Conservation (phyloP, 257 asterid species). For the Solanum commersonii region DNA sequence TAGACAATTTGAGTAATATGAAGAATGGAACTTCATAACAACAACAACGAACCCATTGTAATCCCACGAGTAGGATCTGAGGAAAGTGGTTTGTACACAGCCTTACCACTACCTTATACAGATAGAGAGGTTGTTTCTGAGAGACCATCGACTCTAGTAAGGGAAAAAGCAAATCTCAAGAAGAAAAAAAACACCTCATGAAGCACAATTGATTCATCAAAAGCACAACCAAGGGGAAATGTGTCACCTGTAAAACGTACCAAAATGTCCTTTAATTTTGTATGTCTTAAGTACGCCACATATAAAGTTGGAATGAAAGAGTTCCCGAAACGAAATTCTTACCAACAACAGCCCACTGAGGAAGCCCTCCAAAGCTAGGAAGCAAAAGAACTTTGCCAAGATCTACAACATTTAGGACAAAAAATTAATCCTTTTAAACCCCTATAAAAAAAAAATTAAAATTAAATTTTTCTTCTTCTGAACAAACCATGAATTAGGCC, state of each 20-base stretch:
- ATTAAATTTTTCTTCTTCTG: no score
- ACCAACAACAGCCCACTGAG: slow-evolving; percentile 44
- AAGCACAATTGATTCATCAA: slow-evolving; percentile 34
- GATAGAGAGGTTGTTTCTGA: background rate
- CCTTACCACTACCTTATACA: background rate
- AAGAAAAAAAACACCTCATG: slow-evolving; percentile 14
- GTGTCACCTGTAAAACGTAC: slow-evolving; percentile 22
- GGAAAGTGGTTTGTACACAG: background rate
- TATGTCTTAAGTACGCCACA: background rate
- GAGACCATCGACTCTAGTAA: background rate
- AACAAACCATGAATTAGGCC: slow-evolving; percentile 31
- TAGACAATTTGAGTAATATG: background rate
- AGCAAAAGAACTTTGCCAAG: slow-evolving; percentile 33
- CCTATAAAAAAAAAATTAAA: background rate
- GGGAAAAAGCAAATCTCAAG: background rate
- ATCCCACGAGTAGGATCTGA: background rate
- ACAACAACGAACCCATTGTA: background rate
- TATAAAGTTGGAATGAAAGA: background rate
- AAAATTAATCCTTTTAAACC: background rate
- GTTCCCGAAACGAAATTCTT: background rate
- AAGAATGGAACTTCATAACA: background rate
- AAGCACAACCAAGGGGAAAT: slow-evolving; percentile 42
- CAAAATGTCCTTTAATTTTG: background rate
- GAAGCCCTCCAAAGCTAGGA: slow-evolving; percentile 35
- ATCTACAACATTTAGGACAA: slow-evolving; percentile 2